Conservation (phyloP, 768 basidiomycete genomes). For the Russula sp. region DNA sequence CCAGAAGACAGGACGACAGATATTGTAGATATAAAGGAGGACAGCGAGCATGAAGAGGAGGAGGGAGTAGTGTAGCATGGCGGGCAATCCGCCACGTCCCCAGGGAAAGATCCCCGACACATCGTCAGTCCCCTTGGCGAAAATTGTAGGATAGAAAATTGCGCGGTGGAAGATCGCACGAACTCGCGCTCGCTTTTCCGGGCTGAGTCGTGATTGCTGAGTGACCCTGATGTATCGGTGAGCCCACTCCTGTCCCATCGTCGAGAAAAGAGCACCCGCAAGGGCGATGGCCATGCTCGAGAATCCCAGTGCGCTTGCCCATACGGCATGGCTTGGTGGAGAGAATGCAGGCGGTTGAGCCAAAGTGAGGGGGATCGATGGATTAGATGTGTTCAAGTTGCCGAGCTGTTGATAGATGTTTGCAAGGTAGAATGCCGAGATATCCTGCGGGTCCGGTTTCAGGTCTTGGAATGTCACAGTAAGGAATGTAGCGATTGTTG, state of each 20-base stretch:
- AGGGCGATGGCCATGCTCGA: background rate
- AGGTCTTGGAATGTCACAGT: background rate
- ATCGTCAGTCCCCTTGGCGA: background rate
- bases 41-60: background rate
- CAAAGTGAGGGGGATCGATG: background rate
- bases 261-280: background rate
- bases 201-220: too few relatives aligned
- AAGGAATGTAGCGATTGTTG: background rate
- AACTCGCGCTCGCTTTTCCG: background rate
- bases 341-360: background rate
- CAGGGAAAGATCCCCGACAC: too few relatives aligned
- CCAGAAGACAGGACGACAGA: background rate
- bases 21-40: background rate
- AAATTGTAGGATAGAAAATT: too few relatives aligned
- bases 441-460: background rate
- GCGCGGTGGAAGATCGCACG: too few relatives aligned
- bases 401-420: background rate
- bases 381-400: background rate
- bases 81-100: background rate
- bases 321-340: background rate
- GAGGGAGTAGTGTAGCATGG: background rate
- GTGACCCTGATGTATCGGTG: too few relatives aligned
- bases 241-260: background rate
- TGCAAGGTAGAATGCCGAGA: background rate
- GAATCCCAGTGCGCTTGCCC: background rate